Conservation (phyloP, 2,329 filamentous ascomycete genomes). For the Monilinia fructigena region DNA sequence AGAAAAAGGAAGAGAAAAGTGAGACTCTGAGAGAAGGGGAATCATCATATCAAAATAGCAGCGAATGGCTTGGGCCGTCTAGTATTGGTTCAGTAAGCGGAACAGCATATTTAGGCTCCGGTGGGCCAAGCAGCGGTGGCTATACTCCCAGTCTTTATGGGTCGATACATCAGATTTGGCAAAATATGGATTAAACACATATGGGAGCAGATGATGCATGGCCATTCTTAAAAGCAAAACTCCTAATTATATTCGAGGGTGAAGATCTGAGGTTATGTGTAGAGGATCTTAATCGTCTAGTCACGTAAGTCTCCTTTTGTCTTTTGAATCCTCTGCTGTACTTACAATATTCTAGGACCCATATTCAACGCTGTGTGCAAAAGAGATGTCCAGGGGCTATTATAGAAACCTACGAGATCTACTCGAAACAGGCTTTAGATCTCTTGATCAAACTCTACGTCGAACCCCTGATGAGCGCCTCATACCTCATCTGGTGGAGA, state of each 20-base stretch:
- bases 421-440: constrained; percentile 76
- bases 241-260: constrained; percentile 77
- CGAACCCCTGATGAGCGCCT: constrained; percentile 79
- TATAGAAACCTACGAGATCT: constrained; percentile 73
- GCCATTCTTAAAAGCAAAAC: constrained; percentile 73
- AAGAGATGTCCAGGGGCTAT: constrained; percentile 68
- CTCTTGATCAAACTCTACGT: constrained; percentile 78
- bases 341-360: constrained; percentile 48
- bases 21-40: constrained; percentile 40
- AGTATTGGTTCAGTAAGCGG: constrained; percentile 49
- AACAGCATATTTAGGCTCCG: constrained; percentile 41
- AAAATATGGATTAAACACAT: constrained; percentile 65
- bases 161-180: constrained; percentile 54
- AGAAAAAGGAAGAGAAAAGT: constrained; percentile 69
- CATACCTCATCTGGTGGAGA: constrained; percentile 85
- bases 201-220: constrained; percentile 77
- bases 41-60: constrained; percentile 38
- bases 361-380: constrained; percentile 75
- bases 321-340: not conserved
- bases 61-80: constrained; percentile 53
- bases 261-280: constrained; percentile 77
- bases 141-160: constrained; percentile 46
- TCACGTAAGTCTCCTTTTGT: constrained; percentile 47
- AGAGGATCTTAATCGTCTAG: constrained; percentile 79
- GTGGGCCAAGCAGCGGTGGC: constrained; percentile 27